These are phyloP conservation scores for Scedosporium boydii DNA, from an alignment of 2,329 filamentous ascomycete species.

Conservation along the genomic window DNA sequence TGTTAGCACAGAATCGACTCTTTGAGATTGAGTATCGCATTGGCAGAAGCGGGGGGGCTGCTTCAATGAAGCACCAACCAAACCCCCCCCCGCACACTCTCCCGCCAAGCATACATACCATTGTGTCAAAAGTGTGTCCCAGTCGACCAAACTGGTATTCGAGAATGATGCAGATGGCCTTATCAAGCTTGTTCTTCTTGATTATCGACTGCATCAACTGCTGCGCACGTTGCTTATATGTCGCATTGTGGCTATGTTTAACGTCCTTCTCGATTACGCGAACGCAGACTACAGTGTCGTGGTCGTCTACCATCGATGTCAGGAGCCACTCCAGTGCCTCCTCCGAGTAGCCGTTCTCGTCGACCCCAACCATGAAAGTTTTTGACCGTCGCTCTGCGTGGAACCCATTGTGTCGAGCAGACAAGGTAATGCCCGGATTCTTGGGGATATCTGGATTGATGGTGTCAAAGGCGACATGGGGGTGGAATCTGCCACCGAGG, in stretches of 20 bases:
- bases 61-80: not conserved
- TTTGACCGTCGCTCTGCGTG: conserved; percentile 70
- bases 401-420: conserved; percentile 79
- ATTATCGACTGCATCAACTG: conserved; percentile 67
- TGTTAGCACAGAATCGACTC: not conserved
- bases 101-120: conserved; percentile 47
- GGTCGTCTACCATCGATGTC: conserved; percentile 85
- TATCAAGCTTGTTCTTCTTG: conserved; percentile 66
- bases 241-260: conserved; percentile 54
- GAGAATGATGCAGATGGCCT: conserved; percentile 74
- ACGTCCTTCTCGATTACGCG: conserved; percentile 78
- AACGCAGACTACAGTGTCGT: conserved; percentile 86
- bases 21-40: not conserved
- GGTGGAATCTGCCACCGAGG: conserved; percentile 41
- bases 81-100: not conserved
- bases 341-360: conserved; percentile 85
- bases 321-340: conserved; percentile 89
- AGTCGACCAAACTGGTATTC: conserved; percentile 87
- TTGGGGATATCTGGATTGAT: conserved; percentile 47
- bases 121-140: conserved; percentile 79
- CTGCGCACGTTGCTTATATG: conserved; percentile 69
- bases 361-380: conserved; percentile 83
- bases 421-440: conserved; percentile 65
- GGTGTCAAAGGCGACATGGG: conserved; percentile 53
- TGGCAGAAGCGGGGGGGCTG: too few species aligned